Base-by-base conservation (phyloP, 495 filamentous ascomycete species). In the Xylaria bambusicola region DNA sequence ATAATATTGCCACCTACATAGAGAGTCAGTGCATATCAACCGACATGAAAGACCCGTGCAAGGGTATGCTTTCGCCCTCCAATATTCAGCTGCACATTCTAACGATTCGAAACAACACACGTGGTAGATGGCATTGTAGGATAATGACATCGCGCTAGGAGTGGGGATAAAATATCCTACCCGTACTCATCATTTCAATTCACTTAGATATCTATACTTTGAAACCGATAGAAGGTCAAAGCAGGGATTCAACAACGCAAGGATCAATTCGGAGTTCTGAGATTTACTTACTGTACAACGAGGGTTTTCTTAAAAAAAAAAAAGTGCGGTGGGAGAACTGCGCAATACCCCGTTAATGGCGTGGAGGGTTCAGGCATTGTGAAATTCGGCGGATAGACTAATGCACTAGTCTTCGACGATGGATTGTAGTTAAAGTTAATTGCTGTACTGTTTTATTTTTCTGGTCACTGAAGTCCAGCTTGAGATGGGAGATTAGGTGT, bases 221-320 rank as follows among this genome's bases (percentile, higher is more conserved):
- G 55, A 23, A 21, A 48, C 49, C 45, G 55, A 58, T 58, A 58
- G 55, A 58, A n/a, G 55, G 45, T 9, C n/a, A 23, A 40, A 58
- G 20, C 17, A 58, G 35, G 53, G 36, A 56, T 24, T 29, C 26
- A 49, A 20, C 55, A 31, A 46, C n/a, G 55, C 35, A 36, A 46
- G 35, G 35, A 31, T 41, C 17, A 35, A 27, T 49, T n/a, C 9
- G 55, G 45, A 49, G 45, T 54, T 54, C 44, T 44, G n/a, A 42
- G 53, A 41, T 26, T 23, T 17, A 20, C 18, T 54, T 44, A 26
- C 36, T 44, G 38, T 55, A 45, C 51, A 53, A 15, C 26, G 21
- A 10, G 2, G 2, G 1, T 44, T 47, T 27, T 47, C n/a, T n/a
- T n/a, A n/a, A n/a, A n/a, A n/a, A n/a, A n/a, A n/a, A n/a, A n/a